Conservation (phyloP, 805 yeast genomes). For the Saccharomyces kudriavzevii region DNA sequence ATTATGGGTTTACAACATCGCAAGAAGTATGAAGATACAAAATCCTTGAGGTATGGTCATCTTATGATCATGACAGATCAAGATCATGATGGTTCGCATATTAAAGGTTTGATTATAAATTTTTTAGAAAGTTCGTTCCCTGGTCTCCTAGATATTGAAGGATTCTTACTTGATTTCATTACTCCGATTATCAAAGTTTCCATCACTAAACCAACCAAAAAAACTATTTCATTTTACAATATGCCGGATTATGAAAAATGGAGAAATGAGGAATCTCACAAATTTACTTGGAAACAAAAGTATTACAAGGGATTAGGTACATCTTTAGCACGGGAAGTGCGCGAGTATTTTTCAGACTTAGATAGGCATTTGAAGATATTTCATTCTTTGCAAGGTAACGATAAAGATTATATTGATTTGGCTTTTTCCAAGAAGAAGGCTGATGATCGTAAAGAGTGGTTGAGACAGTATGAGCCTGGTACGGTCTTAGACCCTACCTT, state of each 20-base stretch:
- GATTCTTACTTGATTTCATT: slow-evolving; percentile 85
- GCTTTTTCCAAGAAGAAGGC: slow-evolving; percentile 94
- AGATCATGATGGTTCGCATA: slow-evolving; percentile 98
- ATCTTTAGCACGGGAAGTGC: slow-evolving; percentile 70
- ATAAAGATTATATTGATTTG: slow-evolving; percentile 69
- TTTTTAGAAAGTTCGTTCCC: slow-evolving; percentile 92
- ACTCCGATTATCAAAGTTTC: slow-evolving; percentile 95
- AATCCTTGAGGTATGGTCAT: slow-evolving; percentile 84
- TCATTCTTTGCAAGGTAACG: slow-evolving; percentile 72
- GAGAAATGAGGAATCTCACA: slow-evolving; percentile 76
- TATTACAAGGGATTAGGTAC: slow-evolving; percentile 99
- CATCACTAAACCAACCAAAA: slow-evolving; percentile 52
- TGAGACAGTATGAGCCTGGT: slow-evolving; percentile 84
- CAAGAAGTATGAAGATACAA: slow-evolving; percentile 66
- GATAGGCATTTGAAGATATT: slow-evolving; percentile 82
- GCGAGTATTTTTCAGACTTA: slow-evolving; percentile 79
- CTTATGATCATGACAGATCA: slow-evolving; percentile 99
- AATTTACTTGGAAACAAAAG: slow-evolving; percentile 80
- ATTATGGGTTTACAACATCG: slow-evolving; percentile 94
- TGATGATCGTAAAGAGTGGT: slow-evolving; percentile 96
- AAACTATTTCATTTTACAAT: slow-evolving; percentile 69
- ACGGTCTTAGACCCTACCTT: slow-evolving; percentile 79
- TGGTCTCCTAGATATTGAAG: slow-evolving; percentile 82
- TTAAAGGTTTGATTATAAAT: slow-evolving; percentile 89
- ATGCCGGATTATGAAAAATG: slow-evolving; percentile 95